Base-by-base conservation (phyloP, 108 stramenopile genomes). In the Pseudonitzschia multiseries region DNA sequence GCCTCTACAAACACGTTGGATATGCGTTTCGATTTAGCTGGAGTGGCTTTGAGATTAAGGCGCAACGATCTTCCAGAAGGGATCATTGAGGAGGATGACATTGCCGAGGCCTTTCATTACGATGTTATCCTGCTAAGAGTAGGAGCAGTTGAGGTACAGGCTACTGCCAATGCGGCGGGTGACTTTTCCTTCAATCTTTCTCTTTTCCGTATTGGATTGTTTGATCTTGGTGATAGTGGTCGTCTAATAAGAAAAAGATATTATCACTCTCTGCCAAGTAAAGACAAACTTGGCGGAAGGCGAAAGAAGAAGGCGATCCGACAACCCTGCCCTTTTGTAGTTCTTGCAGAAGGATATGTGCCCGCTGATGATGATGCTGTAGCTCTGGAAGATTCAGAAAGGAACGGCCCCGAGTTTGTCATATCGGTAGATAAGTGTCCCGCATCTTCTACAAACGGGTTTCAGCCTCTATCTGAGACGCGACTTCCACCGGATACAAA, bases 221-320 rank as follows among this genome's bases (percentile, higher is more conserved):
- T 78, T 66, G 89, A 90, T 70, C 54, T 90, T 26, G 87, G 89
- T 28, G 85, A 89, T 66, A 44, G 43, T 14, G 88, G 84, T 12
- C 73, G 87, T 13, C 73, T 84, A 2, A 72, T 73, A 1, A 69
- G 84, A 63, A 80, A 84, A 65, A 66, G 59, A 29, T 82, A 72
- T 50, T 80, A 76, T 61, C 28, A 53, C 27, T 56, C 62, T 0
- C 36, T 67, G 12, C 66, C 66, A 48, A 50, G 3, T 21, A 41
- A 48, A 10, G 53, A 40, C 57, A 10, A 42, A 54, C 29, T 56
- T 32, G 31, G 73, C 60, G 52, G 42, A 50, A 40, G 68, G 41
- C 29, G 76, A 62, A 52, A 68, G 22, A 36, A 61, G 44, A 67
- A 79, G 53, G 72, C 57, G 5, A 18, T 61, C 24, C 56, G 77